Evolutionary conservation across 169 alveolate genomes (phyloP), one percentile per base, ranked within the genome.

Genomic region (Eimeria tenella): DNA sequence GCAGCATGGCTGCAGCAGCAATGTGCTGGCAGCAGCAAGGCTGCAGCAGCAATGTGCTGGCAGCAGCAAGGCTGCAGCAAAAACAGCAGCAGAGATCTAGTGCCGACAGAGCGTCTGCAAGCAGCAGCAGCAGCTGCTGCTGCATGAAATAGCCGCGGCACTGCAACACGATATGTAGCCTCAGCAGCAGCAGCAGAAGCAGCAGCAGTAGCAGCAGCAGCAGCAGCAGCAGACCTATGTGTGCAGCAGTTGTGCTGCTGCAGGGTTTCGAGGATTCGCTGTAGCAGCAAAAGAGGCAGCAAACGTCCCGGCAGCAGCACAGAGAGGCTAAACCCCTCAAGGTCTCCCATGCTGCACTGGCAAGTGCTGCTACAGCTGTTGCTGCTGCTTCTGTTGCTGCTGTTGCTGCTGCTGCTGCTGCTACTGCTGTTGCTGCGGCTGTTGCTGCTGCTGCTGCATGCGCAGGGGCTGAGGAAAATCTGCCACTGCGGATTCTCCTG

Each of bases 251-350:
- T 23, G 31, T 68, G 79, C 31, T 23, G 15, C 4, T 68, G 50
- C 52, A 68, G 79, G 17, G 21, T 31, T 17, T 68, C 79, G 50
- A 17, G 21, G 49, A 68, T 23, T 19, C 5, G 50, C 15, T 17
- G 50, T 3, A 68, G 31, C 15, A 68, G 79, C 25, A 11, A 23
- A 15, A 31, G 5, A 9, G 79, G 79, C 79, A 68, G 79, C 52
- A 68, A 31, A 15, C 50, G 79, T 15, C 79, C 79, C 6, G 79
- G 79, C 50, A 68, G 25, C 79, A 68, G 49, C 79, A 68, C 79
- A 68, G 79, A 17, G 13, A 68, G 25, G 31, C 79, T 19, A 31
- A 68, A 11, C 50, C 31, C 50, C 50, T 68, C 50, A 68, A 31
- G 70, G 70, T 60, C n/a, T n/a, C n/a, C n/a, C 70, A 60, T 15